Conservation (phyloP, 2,329 filamentous ascomycete genomes). For the Rhynchosporium graminicola region DNA sequence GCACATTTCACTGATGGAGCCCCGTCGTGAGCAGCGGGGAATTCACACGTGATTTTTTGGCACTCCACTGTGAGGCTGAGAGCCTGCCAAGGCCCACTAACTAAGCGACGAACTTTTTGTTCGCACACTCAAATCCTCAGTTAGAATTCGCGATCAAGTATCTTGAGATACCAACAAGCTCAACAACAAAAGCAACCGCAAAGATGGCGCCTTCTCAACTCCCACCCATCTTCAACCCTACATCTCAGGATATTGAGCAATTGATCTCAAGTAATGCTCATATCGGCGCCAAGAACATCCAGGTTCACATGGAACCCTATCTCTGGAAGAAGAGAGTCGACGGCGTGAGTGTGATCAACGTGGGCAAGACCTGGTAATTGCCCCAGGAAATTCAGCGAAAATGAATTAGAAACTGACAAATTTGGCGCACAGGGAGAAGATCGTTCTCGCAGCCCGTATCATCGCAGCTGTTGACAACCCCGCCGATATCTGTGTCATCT, state of each 20-base stretch:
- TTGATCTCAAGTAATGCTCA: slow-evolving; percentile 96
- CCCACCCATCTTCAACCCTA: slow-evolving; percentile 94
- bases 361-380: slow-evolving; percentile 98
- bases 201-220: slow-evolving; percentile 96
- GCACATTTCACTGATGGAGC: too few relatives aligned
- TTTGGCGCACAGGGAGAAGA: slow-evolving; percentile 80
- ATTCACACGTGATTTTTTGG: too few relatives aligned
- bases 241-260: slow-evolving; percentile 97
- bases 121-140: slow-evolving; percentile 3
- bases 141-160: not conserved
- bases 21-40: too few relatives aligned
- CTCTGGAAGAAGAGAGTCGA: slow-evolving; percentile 99
- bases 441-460: slow-evolving; percentile 97
- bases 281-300: slow-evolving; percentile 98
- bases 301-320: slow-evolving; percentile 82
- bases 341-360: slow-evolving; percentile 98
- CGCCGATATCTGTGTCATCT: slow-evolving; percentile 98
- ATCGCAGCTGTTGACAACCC: slow-evolving; percentile 99
- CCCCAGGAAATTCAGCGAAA: not conserved
- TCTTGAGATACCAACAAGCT: slow-evolving; percentile 27
- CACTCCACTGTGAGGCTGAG: too few relatives aligned
- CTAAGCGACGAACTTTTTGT: slow-evolving; percentile 15
- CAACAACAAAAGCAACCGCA: slow-evolving; percentile 46
- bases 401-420: slow-evolving; percentile 31
- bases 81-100: not conserved